Evolutionary conservation across 306 rosid species (phyloP), one percentile per base, ranked within the genome.

Genomic region (Cercis canadensis): DNA sequence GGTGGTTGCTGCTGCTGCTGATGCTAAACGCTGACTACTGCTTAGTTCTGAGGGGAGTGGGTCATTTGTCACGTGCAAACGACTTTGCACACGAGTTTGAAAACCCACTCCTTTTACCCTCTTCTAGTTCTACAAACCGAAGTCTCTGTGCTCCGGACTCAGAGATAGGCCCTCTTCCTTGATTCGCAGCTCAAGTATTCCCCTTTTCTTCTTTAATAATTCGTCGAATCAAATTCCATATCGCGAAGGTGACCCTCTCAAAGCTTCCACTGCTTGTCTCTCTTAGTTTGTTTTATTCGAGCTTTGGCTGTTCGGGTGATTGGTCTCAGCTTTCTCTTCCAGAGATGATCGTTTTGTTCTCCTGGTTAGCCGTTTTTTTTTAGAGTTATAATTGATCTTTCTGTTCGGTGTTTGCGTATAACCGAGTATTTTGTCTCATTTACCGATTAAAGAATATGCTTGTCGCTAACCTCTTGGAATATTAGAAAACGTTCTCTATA

Each of bases 311-410:
- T n/a, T 46, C 15, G n/a, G 33, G 44, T 16, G 44, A 55, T 57
- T 49, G 47, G 32, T 45, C 19, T 52, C 32, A 57, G 71, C 10
- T 33, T 21, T 59, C 63, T 43, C 54, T 10, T 49, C 19, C 11
- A 75, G 13, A 4, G 29, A 21, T 11, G 62, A 43, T 75, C 40
- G 17, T 62, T 44, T 7, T 33, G 5, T 68, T 49, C 31, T 49
- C 62, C 53, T 36, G 73, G 74, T 75, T 18, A 75, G 69, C 37
- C 19, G 19, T 54, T 75, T 46, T 45, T 14, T 2, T 16, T 14
- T n/a, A n/a, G n/a, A 17, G 29, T 49, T 8, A 0, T 47, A 14
- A 21, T 75, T 10, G 24, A 19, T 57, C 17, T 19, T 5, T 19
- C 2, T 18, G 6, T 46, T 57, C 13, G 14, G 43, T 74, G 19